phyloP scores from a whole-genome alignment of 805 yeast species.

The Saccharomyces jurei region DNA sequence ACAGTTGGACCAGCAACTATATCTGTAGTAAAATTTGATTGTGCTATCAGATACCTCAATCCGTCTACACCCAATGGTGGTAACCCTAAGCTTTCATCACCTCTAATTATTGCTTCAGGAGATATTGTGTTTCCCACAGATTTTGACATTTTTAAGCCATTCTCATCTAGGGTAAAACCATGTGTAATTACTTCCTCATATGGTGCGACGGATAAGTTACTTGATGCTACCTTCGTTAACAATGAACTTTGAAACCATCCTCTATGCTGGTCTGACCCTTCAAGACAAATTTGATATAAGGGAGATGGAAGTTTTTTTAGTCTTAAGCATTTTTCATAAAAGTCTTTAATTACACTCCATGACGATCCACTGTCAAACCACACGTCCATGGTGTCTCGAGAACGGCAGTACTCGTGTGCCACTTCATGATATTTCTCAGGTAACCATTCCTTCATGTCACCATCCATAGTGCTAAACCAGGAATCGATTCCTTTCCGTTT shows the following conservation, averaged over 20 bases:
- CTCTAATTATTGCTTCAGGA: slow-evolving; percentile 62
- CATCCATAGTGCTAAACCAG: slow-evolving; percentile 63
- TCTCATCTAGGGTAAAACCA: slow-evolving; percentile 84
- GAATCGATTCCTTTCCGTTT: slow-evolving; percentile 56
- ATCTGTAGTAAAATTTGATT: slow-evolving; percentile 77
- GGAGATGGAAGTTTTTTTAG: slow-evolving; percentile 32
- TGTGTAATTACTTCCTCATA: slow-evolving; percentile 76
- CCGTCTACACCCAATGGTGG: slow-evolving; percentile 87
- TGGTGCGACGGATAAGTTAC: slow-evolving; percentile 43
- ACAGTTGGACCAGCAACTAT: slow-evolving; percentile 66
- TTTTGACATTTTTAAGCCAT: slow-evolving; percentile 88
- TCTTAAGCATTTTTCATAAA: slow-evolving; percentile 31
- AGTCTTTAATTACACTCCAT: slow-evolving; percentile 47
- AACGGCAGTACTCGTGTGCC: slow-evolving; percentile 46
- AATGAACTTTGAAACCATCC: slow-evolving; percentile 98
- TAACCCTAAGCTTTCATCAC: slow-evolving; percentile 39
- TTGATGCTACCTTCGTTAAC: slow-evolving; percentile 58
- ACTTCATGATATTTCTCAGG: slow-evolving; percentile 43
- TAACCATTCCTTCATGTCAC: slow-evolving; percentile 51
- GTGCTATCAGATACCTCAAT: slow-evolving; percentile 81
- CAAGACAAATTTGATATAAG: slow-evolving; percentile 79
- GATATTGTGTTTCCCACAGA: slow-evolving; percentile 75
- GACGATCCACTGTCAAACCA: slow-evolving; percentile 98
- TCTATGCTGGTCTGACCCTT: slow-evolving; percentile 97
- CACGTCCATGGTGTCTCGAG: slow-evolving; percentile 93